Evolutionary conservation across 2,329 filamentous ascomycete species (phyloP).

Genomic region (Penicillium palitans): DNA sequence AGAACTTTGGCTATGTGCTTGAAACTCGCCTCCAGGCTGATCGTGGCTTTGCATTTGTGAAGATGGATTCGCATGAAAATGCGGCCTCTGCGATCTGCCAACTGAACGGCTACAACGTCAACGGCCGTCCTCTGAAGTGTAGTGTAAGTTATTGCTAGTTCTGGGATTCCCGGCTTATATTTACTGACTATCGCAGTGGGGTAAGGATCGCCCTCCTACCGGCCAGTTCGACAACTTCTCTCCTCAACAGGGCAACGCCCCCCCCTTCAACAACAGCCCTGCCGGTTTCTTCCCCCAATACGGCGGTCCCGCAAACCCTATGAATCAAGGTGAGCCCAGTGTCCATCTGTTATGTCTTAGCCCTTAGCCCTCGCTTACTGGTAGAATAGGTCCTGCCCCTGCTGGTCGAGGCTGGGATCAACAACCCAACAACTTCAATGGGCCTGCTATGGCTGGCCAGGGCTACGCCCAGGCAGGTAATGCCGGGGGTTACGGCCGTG

Average conservation of each 20-base stretch:
- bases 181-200: constrained; percentile 67
- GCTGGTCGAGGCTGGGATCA: constrained; percentile 60
- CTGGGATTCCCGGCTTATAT: constrained; percentile 25
- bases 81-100: constrained; percentile 98
- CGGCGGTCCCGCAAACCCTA: constrained; percentile 65
- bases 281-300: constrained; percentile 93
- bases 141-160: constrained; percentile 69
- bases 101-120: constrained; percentile 96
- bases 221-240: constrained; percentile 80
- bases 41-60: constrained; percentile 96
- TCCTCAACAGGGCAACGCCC: constrained; percentile 69
- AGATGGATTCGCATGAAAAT: constrained; percentile 98
- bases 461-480: constrained; percentile 67
- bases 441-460: constrained; percentile 46
- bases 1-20: constrained; percentile 96
- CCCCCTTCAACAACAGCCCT: constrained; percentile 69
- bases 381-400: constrained; percentile 52
- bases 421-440: constrained; percentile 53
- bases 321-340: constrained; percentile 56
- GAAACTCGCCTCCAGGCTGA: constrained; percentile 98
- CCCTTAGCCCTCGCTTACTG: constrained; percentile 17
- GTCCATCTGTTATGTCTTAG: constrained; percentile 6
- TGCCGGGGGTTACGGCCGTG: constrained; percentile 81
- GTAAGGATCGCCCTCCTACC: constrained; percentile 94
- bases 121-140: constrained; percentile 95